Evolutionary conservation across 805 yeast genomes (phyloP), one percentile per base, ranked within the genome.

Genomic region (Candida oleophila): DNA sequence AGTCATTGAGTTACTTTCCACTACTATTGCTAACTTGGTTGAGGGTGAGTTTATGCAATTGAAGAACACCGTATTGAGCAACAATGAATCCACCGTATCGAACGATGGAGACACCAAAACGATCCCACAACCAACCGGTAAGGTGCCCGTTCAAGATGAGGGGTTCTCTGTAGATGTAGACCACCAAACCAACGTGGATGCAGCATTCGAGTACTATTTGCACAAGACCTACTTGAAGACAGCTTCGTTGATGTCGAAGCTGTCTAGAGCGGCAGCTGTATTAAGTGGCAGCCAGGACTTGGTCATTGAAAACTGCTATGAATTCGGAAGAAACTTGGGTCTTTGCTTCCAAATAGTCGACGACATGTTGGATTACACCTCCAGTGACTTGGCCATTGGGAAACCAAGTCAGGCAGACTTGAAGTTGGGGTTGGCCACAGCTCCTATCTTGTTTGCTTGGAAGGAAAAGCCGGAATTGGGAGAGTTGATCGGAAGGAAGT

Each of bases 11-110:
- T 76, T 94, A 50, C 81, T 94, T 72, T 90, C 97, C 2, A 92
- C 97, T 12, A 87, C 97, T 28, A 94, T 94, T 62, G 99, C 98
- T 11, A 94, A 94, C 63, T 76, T 94, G 49, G 98, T 94, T 1
- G 99, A 94, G 69, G 99, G 99, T 43, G 99, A 94, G 69, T 92
- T 94, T 64, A 94, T 94, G 98, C 99, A 94, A 70, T 79, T 94
- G 73, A 91, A 92, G 57, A 94, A 94, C 68, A 89, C 97, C 0
- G 94, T 91, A 5, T 70, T 86, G 37, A 66, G 57, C 49, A n/a
- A 20, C 32, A 54, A 54, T 40, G 78, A 74, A 49, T 81, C 80
- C 30, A 62, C 66, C 39, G 65, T 74, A 18, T 70, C 75, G 48
- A 88, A 79, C 51, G 78, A 70, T 46, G 76, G 76, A 3, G 78